Base-by-base conservation (phyloP, 2,329 filamentous ascomycete species). In the Fusarium pseudograminearum region DNA sequence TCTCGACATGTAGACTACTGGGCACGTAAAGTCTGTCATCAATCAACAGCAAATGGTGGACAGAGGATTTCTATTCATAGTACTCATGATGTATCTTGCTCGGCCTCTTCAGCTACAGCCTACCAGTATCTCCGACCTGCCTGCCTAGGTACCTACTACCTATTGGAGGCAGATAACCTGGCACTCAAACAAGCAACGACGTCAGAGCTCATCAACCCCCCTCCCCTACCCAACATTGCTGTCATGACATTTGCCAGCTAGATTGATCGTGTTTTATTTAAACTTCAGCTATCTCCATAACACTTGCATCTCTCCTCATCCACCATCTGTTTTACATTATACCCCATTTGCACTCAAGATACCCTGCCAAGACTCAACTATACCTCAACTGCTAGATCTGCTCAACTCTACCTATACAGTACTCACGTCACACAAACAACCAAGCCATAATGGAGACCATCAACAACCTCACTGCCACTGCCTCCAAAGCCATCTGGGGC, bases 361-460 rank as follows among this genome's bases (percentile, higher is more conserved):
- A 67, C 56, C 61, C 46, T 24, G 42, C 28, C 38, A 46, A 47
- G 31, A 38, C 51, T 47, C 50, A 45, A 45, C 34, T 20, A 42
- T 46, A 67, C 36, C 6, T 16, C 31, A n/a, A 34, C 45, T 28
- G 33, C 48, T 22, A 45, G 31, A 45, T 38, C 22, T 20, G 22
- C 16, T 28, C 18, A 47, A 18, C 30, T 38, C 52, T 20, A 26
- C 52, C 31, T 24, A 36, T 31, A 46, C 33, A 51, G 9, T 28
- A 45, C 52, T 40, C 33, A 48, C 14, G 53, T 14, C 38, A 40
- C 38, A 47, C 45, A 14, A 45, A 30, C 24, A 40, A 63, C 31
- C 18, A 57, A 42, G 54, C 22, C 70, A 82, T 28, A 46, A 92
- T 92, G 89, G 90, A 92, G 64, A 86, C 88, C 34, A 82, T 92